These are phyloP conservation scores for Taiwanofungus camphoratus DNA, from an alignment of 1,284 basidiomycete genomes.

Conservation along the genomic window DNA sequence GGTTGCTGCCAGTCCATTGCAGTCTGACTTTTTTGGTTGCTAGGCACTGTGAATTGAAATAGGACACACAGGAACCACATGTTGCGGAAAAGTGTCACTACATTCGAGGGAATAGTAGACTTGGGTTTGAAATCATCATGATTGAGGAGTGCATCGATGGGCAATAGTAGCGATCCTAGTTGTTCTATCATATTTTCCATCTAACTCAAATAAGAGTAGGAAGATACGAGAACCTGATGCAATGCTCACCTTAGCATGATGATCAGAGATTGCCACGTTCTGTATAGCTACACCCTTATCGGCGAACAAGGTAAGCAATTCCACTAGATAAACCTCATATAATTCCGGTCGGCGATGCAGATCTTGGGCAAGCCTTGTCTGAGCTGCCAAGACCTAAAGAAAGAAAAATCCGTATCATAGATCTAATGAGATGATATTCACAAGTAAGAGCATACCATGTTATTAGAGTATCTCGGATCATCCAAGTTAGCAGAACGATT, in stretches of 20 bases:
- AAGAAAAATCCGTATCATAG: slow-evolving; percentile 1
- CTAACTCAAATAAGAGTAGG: slow-evolving; percentile 30
- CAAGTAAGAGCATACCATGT: slow-evolving; percentile 50
- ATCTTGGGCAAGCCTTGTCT: slow-evolving; percentile 82
- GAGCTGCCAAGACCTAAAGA: slow-evolving; percentile 75
- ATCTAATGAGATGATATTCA: neutral
- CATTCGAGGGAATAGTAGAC: slow-evolving; percentile 48
- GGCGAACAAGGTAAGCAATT: slow-evolving; percentile 81
- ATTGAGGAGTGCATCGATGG: slow-evolving; percentile 85
- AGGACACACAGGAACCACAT: slow-evolving; percentile 93
- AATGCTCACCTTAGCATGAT: slow-evolving; percentile 51
- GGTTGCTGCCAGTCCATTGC: slow-evolving; percentile 75
- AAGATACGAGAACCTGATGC: slow-evolving; percentile 2
- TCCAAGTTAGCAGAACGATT: slow-evolving; percentile 81
- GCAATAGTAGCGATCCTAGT: slow-evolving; percentile 80
- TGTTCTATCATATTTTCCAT: slow-evolving; percentile 84
- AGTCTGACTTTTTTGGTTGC: slow-evolving; percentile 42
- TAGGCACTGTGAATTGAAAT: slow-evolving; percentile 61
- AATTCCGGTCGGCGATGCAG: slow-evolving; percentile 67
- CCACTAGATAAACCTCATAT: slow-evolving; percentile 77
- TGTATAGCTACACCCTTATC: slow-evolving; percentile 93
- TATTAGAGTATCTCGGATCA: slow-evolving; percentile 80
- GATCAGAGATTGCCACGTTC: slow-evolving; percentile 62
- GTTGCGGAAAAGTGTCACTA: slow-evolving; percentile 86
- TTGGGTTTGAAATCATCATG: slow-evolving; percentile 73